phyloP scores from a whole-genome alignment of 768 basidiomycete species.

The Macrolepiota dolichaula region DNA sequence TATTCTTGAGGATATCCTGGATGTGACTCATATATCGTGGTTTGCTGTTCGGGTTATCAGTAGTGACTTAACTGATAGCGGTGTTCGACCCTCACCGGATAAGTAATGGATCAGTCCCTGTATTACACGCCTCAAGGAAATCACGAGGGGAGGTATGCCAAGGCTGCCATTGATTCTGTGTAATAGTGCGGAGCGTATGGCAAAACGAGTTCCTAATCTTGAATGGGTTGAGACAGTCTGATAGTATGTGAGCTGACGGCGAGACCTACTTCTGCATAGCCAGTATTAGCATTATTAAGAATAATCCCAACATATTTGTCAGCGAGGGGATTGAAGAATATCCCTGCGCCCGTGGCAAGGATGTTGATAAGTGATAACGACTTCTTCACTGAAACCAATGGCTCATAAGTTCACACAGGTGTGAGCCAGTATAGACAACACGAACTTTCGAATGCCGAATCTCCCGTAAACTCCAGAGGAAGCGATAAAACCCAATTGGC shows the following conservation, averaged over 20 bases:
- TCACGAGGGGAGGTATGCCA: conserved; percentile 52
- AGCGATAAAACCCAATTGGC: conserved; percentile 75
- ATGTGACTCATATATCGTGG: conserved; percentile 56
- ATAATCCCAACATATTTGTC: conserved; percentile 68
- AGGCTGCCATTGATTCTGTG: conserved; percentile 66
- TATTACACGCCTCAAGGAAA: conserved; percentile 54
- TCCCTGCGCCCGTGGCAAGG: conserved; percentile 61
- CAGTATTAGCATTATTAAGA: conserved; percentile 74
- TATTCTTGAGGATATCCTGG: conserved; percentile 47
- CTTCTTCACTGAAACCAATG: conserved; percentile 61
- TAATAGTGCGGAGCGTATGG: conserved; percentile 55
- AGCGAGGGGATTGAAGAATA: conserved; percentile 64
- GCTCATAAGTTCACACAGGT: background rate
- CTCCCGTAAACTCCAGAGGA: conserved; percentile 77
- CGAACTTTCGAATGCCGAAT: conserved; percentile 83
- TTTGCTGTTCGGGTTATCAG: conserved; percentile 32
- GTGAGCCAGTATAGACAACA: background rate
- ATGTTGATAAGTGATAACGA: conserved; percentile 63
- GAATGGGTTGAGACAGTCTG: background rate
- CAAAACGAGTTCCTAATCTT: conserved; percentile 73
- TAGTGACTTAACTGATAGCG: background rate
- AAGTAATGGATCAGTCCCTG: conserved; percentile 52
- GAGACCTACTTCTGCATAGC: conserved; percentile 73
- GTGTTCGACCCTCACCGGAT: conserved; percentile 41
- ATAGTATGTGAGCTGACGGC: conserved; percentile 2